Evolutionary conservation across 306 rosid genomes (phyloP).

Genomic region (Prunus dulcis): DNA sequence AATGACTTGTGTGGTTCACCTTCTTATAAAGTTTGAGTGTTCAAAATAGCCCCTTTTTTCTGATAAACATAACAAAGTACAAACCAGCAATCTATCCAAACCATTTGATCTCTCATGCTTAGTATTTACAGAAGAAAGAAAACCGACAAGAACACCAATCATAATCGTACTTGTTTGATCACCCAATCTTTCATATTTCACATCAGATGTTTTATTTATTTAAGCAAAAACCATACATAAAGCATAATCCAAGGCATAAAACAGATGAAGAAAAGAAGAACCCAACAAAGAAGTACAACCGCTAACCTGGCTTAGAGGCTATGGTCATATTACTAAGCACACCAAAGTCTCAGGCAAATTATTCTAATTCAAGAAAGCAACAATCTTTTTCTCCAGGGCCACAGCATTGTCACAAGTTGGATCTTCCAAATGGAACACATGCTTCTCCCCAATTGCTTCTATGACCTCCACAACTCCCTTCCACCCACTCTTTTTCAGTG

Average conservation of each 20-base stretch:
- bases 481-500: constrained; percentile 27
- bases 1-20: neutral
- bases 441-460: neutral
- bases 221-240: neutral
- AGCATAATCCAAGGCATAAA: neutral
- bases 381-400: neutral
- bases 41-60: no score
- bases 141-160: no score
- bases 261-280: neutral
- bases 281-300: neutral
- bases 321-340: no score
- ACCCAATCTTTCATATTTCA: no score
- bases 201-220: no score
- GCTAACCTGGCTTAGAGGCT: no score
- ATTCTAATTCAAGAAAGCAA: constrained; percentile 5
- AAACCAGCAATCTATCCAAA: no score
- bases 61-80: no score
- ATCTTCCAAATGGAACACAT: constrained; percentile 4
- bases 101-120: no score
- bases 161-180: neutral
- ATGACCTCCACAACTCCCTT: constrained; percentile 13
- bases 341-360: no score
- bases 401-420: constrained; percentile 6
- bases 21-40: neutral
- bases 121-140: neutral